Conservation (phyloP, 2,329 filamentous ascomycete genomes). For the Botrytis paeoniae region DNA sequence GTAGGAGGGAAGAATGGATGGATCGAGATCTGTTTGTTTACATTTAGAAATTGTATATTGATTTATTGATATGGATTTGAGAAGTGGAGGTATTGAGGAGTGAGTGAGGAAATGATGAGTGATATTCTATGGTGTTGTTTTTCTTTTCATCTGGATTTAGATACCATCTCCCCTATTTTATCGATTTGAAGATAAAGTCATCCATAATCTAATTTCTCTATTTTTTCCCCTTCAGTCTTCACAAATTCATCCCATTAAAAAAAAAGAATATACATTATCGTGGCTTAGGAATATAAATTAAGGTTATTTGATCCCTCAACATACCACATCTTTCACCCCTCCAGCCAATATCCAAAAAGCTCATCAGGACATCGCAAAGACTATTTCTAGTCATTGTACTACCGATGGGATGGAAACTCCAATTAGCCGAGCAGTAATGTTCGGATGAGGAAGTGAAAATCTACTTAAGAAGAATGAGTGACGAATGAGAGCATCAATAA, state of each 20-base stretch:
- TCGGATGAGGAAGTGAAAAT: background rate
- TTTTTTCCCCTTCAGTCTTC: no score
- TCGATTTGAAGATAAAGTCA: background rate
- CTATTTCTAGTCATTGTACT: background rate
- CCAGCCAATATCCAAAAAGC: background rate
- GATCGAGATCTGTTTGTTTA: background rate
- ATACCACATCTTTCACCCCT: background rate
- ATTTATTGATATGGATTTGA: background rate
- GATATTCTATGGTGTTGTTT: background rate
- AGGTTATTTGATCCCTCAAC: background rate
- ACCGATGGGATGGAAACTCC: background rate
- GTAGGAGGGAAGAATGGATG: background rate
- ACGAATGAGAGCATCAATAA: background rate
- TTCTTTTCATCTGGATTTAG: background rate
- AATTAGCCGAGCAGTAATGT: background rate
- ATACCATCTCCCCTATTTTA: background rate
- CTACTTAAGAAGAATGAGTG: fast-evolving
- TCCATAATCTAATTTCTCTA: background rate
- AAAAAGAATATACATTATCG: background rate
- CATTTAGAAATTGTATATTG: background rate
- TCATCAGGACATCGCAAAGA: background rate
- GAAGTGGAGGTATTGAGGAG: background rate
- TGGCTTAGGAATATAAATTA: background rate
- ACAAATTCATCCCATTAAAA: background rate
- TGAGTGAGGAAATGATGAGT: background rate